Evolutionary conservation across 2,329 filamentous ascomycete species (phyloP).

Genomic region (Ascochyta fabae): DNA sequence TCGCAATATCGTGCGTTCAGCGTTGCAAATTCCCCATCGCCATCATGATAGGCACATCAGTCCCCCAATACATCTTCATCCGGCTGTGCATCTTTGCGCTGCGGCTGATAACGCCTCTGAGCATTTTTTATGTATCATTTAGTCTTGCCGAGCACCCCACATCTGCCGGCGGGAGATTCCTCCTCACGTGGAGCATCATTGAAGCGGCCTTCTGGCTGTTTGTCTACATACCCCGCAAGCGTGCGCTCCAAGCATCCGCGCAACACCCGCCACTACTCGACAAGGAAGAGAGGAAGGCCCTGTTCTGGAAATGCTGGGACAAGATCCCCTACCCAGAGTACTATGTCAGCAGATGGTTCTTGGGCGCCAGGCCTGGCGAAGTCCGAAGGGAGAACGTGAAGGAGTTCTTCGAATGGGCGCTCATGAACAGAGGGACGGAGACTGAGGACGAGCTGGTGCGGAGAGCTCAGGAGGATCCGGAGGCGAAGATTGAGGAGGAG

Average conservation of each 20-base stretch:
- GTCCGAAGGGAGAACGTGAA: conserved; percentile 71
- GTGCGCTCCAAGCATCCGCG: conserved; percentile 60
- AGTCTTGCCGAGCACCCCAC: conserved; percentile 45
- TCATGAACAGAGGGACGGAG: conserved; percentile 62
- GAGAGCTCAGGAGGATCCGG: conserved; percentile 21
- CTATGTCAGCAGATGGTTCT: conserved; percentile 71
- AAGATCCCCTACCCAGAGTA: conserved; percentile 62
- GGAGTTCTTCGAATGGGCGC: conserved; percentile 72
- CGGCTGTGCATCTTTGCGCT: conserved; percentile 56
- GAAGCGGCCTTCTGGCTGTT: conserved; percentile 63
- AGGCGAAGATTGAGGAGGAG: conserved; percentile 44
- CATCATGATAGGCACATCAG: conserved; percentile 51
- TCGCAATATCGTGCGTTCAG: background rate
- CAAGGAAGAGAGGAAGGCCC: conserved; percentile 56
- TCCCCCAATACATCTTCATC: conserved; percentile 54
- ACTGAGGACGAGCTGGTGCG: conserved; percentile 33
- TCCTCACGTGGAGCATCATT: conserved; percentile 56
- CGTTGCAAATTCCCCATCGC: background rate
- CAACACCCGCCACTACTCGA: conserved; percentile 57
- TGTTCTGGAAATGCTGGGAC: conserved; percentile 64
- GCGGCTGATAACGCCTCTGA: conserved; percentile 58
- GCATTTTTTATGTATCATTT: conserved; percentile 54
- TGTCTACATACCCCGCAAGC: conserved; percentile 60
- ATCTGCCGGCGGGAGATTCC: conserved; percentile 34
- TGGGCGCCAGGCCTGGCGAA: conserved; percentile 63